These are phyloP conservation scores for Cucumis sativus DNA, from an alignment of 306 rosid genomes.

Conservation along the genomic window Cucumber_9930_V3 NC_026659.2:27080501-27081000, in stretches of 20 bases:
- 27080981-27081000: not conserved
- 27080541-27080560: not conserved
- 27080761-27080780: not conserved
- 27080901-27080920: slow-evolving; percentile 31
- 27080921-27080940: slow-evolving; percentile 12
- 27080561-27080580: not conserved
- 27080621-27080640: not conserved
- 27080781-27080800: not conserved
- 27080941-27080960: slow-evolving; percentile 4
- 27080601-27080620: not conserved
- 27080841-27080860: not conserved
- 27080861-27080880: slow-evolving; percentile 30
- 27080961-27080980: not conserved
- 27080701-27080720: not conserved
- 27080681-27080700: not conserved
- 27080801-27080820: not conserved
- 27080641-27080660: not conserved
- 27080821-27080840: not conserved
- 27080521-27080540: not conserved
- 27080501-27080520: not conserved
- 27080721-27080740: not conserved
- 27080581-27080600: not conserved
- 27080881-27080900: slow-evolving; percentile 47
- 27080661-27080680: not conserved
- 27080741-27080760: not conserved